Conservation (phyloP, 2,329 filamentous ascomycete genomes). For the Coleophoma cylindrospora region DNA sequence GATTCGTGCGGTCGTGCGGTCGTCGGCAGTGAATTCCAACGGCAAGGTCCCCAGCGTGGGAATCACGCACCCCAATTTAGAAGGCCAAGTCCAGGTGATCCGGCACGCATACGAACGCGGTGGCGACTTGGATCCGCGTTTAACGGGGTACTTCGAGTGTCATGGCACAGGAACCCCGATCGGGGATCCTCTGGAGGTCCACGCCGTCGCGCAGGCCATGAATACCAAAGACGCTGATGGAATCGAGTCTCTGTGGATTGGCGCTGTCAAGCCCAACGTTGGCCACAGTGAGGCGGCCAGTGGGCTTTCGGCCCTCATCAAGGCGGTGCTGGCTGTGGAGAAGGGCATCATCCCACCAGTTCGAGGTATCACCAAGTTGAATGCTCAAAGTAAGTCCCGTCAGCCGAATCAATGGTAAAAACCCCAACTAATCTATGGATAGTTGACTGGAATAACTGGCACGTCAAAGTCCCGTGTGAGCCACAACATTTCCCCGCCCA, state of each 20-base stretch:
- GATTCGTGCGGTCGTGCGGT: conserved; percentile 48
- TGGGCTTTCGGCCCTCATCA: conserved; percentile 14
- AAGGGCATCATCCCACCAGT: not conserved
- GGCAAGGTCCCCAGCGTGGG: conserved; percentile 43
- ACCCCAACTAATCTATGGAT: no score
- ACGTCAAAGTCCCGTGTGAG: not conserved
- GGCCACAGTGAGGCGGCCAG: conserved; percentile 17
- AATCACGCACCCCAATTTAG: conserved; percentile 31
- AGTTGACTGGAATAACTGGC: not conserved
- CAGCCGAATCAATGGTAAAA: no score
- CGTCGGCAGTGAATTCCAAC: conserved; percentile 45
- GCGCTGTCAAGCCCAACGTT: conserved; percentile 18
- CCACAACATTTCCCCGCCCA: not conserved
- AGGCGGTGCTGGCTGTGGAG: conserved; percentile 10
- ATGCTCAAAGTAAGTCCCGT: not conserved
- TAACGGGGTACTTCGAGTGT: conserved; percentile 7
- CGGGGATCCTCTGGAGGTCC: conserved; percentile 12
- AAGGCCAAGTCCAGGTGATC: conserved; percentile 29
- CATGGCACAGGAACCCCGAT: conserved; percentile 15
- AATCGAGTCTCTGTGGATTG: conserved; percentile 2
- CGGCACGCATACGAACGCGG: conserved; percentile 2
- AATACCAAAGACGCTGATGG: not conserved
- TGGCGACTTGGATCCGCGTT: conserved; percentile 2
- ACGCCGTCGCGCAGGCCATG: not conserved
- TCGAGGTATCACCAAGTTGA: not conserved